Evolutionary conservation across 139 green algal genomes (phyloP).

Genomic region (Chlorella sp.): DNA sequence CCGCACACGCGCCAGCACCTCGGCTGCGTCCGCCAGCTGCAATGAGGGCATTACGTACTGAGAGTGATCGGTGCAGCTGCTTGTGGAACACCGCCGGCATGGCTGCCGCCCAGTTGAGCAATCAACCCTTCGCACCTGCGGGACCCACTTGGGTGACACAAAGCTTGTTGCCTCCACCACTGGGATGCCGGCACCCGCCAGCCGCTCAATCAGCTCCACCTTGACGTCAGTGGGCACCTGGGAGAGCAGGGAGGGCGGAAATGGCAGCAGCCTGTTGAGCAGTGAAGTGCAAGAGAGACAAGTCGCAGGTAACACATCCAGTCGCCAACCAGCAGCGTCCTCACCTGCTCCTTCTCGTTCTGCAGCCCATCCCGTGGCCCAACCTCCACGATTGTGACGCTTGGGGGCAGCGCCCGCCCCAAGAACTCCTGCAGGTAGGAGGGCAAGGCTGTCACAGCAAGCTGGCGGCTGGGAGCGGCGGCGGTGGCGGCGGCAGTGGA

Average conservation of each 20-base stretch:
- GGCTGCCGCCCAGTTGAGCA: too few species aligned
- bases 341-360: constrained; percentile 74
- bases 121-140: constrained; percentile 50
- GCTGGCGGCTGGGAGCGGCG: too few species aligned
- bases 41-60: too few species aligned
- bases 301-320: too few species aligned
- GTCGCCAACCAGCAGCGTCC: too few species aligned
- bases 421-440: constrained; percentile 28
- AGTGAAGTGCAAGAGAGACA: too few species aligned
- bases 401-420: constrained; percentile 43
- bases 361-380: constrained; percentile 90
- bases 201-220: constrained; percentile 75
- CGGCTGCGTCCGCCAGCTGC: constrained; percentile 82
- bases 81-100: too few species aligned
- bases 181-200: constrained; percentile 70
- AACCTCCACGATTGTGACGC: constrained; percentile 84
- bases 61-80: too few species aligned
- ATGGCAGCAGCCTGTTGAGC: too few species aligned
- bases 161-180: constrained; percentile 90
- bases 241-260: too few species aligned
- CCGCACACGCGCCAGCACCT: constrained; percentile 76
- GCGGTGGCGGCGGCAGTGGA: not conserved
- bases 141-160: constrained; percentile 93
- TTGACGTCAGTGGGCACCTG: constrained; percentile 77
- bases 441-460: not conserved